Evolutionary conservation across 164 flowering plant genomes (phyloP).

Genomic region (Brasenia schreberi): DNA sequence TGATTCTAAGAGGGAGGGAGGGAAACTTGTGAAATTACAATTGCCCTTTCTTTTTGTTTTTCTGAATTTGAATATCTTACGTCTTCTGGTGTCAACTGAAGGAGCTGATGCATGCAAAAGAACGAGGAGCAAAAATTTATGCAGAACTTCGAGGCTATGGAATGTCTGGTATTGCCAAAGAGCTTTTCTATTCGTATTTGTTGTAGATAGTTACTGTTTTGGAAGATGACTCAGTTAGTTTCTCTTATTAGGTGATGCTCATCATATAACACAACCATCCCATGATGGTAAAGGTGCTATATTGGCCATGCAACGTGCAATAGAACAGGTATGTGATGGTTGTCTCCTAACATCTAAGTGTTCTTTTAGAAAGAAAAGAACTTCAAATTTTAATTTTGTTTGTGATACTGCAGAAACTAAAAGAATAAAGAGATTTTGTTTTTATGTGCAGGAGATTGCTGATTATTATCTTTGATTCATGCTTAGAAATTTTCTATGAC

Average conservation of each 20-base stretch:
- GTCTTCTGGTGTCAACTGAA: constrained; percentile 11
- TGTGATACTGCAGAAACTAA: no score
- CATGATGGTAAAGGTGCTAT: constrained; percentile 81
- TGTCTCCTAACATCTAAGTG: not conserved
- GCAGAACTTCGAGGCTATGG: constrained; percentile 97
- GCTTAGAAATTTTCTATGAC: no score
- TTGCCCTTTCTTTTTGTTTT: no score
- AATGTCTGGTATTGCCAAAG: constrained; percentile 63
- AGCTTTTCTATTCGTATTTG: not conserved
- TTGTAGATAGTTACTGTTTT: not conserved
- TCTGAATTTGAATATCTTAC: not conserved
- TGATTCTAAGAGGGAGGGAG: no score
- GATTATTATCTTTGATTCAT: no score
- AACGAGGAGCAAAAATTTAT: constrained; percentile 81
- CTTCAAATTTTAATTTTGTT: no score
- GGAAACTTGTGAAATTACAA: no score
- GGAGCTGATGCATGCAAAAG: constrained; percentile 85
- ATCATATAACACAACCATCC: constrained; percentile 94
- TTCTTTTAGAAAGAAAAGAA: no score
- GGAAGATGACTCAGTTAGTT: not conserved
- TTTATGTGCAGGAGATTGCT: no score
- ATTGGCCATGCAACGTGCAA: constrained; percentile 82
- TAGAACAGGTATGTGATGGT: constrained; percentile 45
- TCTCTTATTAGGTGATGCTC: constrained; percentile 66
- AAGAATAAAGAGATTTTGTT: no score